Percentiles rank a stretch among this genome's conserved stretches.
Evolutionary conservation across 1,284 basidiomycete genomes (phyloP).

Genomic region (Gomphus bonarii): DNA sequence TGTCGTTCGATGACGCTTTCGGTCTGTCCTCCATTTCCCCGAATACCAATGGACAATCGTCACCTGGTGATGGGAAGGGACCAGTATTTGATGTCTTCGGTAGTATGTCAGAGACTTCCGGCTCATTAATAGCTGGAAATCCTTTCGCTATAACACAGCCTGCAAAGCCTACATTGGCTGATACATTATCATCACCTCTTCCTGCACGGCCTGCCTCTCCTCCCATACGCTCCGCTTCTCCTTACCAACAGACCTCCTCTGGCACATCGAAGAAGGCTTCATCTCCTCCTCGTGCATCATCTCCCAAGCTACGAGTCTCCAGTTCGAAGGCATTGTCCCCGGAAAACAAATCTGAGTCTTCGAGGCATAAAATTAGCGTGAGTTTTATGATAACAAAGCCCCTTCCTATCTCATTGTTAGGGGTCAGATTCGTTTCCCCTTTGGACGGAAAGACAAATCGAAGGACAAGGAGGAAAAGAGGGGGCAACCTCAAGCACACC

Average conservation of each 20-base stretch:
- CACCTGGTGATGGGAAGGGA: background rate
- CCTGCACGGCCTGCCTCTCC: slow-evolving; percentile 24
- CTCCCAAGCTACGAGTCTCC: slow-evolving; percentile 40
- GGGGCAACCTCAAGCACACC: slow-evolving; percentile 5
- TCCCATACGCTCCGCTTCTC: slow-evolving; percentile 27
- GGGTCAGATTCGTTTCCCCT: slow-evolving; percentile 62
- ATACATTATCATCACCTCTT: slow-evolving; percentile 17
- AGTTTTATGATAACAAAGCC: slow-evolving; percentile 22
- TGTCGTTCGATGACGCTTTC: slow-evolving; percentile 54
- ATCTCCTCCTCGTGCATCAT: slow-evolving; percentile 28
- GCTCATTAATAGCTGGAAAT: slow-evolving; percentile 14
- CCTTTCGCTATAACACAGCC: slow-evolving; percentile 27
- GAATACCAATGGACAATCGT: slow-evolving; percentile 21
- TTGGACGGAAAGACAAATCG: slow-evolving; percentile 61
- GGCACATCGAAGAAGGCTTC: background rate
- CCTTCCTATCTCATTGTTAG: slow-evolving; percentile 8
- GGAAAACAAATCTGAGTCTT: slow-evolving; percentile 31
- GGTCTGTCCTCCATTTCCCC: slow-evolving; percentile 22
- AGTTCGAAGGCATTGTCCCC: slow-evolving; percentile 39
- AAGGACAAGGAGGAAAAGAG: slow-evolving; percentile 30
- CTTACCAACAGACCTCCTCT: slow-evolving; percentile 20
- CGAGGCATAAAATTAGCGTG: slow-evolving; percentile 65
- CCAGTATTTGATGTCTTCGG: slow-evolving; percentile 15
- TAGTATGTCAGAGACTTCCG: slow-evolving; percentile 15
- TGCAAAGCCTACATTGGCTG: slow-evolving; percentile 13